A percentile compares a stretch with the other conserved stretches of the same genome.
Evolutionary conservation across 2,329 filamentous ascomycete genomes (phyloP).

Genomic region (Penicillium psychrosexuale): DNA sequence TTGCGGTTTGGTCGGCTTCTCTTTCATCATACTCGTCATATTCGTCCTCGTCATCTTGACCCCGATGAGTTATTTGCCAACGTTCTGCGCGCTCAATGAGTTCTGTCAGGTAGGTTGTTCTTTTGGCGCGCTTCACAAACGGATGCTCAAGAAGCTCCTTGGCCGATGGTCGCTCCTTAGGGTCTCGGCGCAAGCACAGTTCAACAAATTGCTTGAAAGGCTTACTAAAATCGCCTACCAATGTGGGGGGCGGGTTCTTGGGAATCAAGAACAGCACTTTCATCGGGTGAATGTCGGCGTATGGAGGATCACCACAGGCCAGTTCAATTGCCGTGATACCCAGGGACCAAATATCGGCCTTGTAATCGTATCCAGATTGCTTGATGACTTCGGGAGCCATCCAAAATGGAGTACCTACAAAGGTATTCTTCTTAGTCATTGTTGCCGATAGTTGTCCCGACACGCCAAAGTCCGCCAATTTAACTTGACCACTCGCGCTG

Average conservation of each 20-base stretch:
- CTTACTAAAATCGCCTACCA: slow-evolving; percentile 78
- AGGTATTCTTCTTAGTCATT: slow-evolving; percentile 99
- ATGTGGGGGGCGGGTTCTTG: slow-evolving; percentile 80
- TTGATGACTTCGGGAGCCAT: slow-evolving; percentile 99
- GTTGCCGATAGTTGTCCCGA: slow-evolving; percentile 94
- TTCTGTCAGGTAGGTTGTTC: slow-evolving; percentile 94
- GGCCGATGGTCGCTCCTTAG: slow-evolving; percentile 80
- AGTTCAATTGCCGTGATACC: slow-evolving; percentile 92
- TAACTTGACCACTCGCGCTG: slow-evolving; percentile 88
- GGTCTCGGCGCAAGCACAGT: slow-evolving; percentile 81
- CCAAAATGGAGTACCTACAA: slow-evolving; percentile 98
- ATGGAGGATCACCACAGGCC: slow-evolving; percentile 87
- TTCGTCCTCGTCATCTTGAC: slow-evolving; percentile 59
- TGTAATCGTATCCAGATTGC: slow-evolving; percentile 95
- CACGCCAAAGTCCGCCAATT: slow-evolving; percentile 94
- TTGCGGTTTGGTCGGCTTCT: slow-evolving; percentile 38
- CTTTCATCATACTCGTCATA: slow-evolving; percentile 63
- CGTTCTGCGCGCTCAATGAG: slow-evolving; percentile 86
- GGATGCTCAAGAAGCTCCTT: slow-evolving; percentile 84
- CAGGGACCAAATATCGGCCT: slow-evolving; percentile 95
- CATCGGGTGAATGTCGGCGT: slow-evolving; percentile 97
- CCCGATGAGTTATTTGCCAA: slow-evolving; percentile 74
- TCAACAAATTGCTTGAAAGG: slow-evolving; percentile 82
- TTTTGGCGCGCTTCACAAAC: slow-evolving; percentile 87
- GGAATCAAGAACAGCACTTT: slow-evolving; percentile 96